Evolutionary conservation across 1,284 basidiomycete genomes (phyloP), one percentile per base, ranked within the genome.

Genomic region (Singerocomus inundabilis): DNA sequence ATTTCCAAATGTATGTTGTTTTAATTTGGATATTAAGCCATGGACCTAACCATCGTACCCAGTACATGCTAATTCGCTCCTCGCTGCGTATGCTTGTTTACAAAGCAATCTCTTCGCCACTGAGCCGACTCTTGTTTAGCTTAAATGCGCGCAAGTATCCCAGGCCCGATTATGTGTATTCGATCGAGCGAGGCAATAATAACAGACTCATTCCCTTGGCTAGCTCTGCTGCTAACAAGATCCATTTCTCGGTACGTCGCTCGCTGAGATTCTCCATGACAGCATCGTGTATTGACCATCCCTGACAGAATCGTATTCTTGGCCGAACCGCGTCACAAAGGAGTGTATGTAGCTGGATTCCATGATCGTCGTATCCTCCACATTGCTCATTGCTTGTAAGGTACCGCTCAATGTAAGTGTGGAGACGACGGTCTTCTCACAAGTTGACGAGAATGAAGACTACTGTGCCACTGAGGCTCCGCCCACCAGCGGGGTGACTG

Each of bases 1-100:
- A 79, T 80, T 45, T 72, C 72, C 29, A 80, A 80, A 64, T 54
- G 78, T 79, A 50, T 1, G 63, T 2, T 18, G 32, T 40, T 16
- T 10, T n/a, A 38, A 26, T n/a, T 7, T 5, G 2, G 3, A 2
- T 31, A 7, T 11, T 37, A 15, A 25, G 5, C 13, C 6, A 29
- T 38, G 18, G 6, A 6, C 24, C 37, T 1, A 40, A 35, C 21
- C n/a, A 3, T 24, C 11, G 3, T 12, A 41, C 9, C 8, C 10
- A 66, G 64, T 66, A 41, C 70, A 66, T 6, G 64, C 64, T 1
- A 70, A 70, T 41, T 66, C 64, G 5, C 54, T 66, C 10, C 68
- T 66, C 3, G 68, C 64, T 4, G 69, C 64, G 64, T 66, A 39
- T 6, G 66, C 24, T 25, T 8, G 12, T 44, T 18, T 6, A 10